Conservation (phyloP, 345 rosid species). For the Heritiera fomes region DNA sequence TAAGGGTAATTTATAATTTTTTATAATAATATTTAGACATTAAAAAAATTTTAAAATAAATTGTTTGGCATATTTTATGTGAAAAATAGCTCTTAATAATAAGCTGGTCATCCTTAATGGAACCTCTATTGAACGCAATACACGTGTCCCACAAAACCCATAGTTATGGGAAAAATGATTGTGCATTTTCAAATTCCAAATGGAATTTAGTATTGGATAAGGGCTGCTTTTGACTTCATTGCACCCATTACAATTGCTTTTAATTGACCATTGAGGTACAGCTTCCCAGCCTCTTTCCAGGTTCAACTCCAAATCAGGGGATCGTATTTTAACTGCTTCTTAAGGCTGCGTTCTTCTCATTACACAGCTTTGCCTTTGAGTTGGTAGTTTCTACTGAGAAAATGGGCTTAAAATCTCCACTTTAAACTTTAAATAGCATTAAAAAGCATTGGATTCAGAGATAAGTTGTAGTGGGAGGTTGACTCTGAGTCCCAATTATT, state of each 20-base stretch:
- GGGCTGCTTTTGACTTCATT: neutral
- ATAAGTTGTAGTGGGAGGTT: constrained; percentile 30
- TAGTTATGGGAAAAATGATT: neutral
- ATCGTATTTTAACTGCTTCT: neutral
- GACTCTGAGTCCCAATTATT: constrained; percentile 15
- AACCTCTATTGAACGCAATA: neutral
- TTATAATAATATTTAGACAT: too few relatives aligned
- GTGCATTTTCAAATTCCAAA: neutral
- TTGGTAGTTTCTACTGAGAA: neutral
- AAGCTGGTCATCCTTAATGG: neutral
- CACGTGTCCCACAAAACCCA: neutral
- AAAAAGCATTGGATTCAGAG: constrained; percentile 16
- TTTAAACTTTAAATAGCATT: neutral
- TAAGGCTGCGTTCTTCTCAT: neutral
- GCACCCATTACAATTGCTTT: neutral
- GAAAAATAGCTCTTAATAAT: too few relatives aligned
- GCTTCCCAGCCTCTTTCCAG: neutral
- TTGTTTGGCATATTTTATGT: too few relatives aligned
- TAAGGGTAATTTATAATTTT: too few relatives aligned
- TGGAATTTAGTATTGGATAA: neutral
- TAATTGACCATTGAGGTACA: neutral
- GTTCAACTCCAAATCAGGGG: neutral
- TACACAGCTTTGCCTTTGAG: neutral
- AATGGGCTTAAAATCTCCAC: neutral
- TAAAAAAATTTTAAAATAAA: too few relatives aligned